Evolutionary conservation across 768 basidiomycete species (phyloP).

Genomic region (Macrolepiota dolichaula): DNA sequence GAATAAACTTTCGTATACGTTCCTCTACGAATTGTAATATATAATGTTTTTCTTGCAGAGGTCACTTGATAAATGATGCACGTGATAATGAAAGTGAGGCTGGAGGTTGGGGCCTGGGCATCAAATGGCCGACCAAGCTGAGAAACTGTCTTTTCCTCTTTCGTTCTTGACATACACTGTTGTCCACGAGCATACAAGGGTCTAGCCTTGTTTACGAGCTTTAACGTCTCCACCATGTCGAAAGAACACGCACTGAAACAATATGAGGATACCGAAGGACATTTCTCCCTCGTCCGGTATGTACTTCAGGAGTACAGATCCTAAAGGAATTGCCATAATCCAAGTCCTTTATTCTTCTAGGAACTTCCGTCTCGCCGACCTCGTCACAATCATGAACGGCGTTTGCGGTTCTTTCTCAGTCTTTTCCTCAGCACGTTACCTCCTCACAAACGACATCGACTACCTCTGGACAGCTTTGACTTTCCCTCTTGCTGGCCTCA

Average conservation of each 20-base stretch:
- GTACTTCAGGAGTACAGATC: constrained; percentile 16
- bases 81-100: constrained; percentile 10
- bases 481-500: constrained; percentile 88
- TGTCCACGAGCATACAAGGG: constrained; percentile 36
- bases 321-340: constrained; percentile 14
- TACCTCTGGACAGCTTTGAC: constrained; percentile 85
- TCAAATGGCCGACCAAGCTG: not conserved
- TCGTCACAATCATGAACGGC: constrained; percentile 98
- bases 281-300: constrained; percentile 96
- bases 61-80: not conserved
- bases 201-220: constrained; percentile 31
- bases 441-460: constrained; percentile 72
- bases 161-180: constrained; percentile 26
- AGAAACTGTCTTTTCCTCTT: constrained; percentile 1
- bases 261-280: constrained; percentile 87
- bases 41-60: no score
- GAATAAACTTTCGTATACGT: constrained; percentile 21
- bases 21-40: not conserved
- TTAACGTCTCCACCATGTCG: constrained; percentile 21
- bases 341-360: constrained; percentile 36
- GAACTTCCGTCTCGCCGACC: constrained; percentile 96
- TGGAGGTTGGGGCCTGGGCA: not conserved
- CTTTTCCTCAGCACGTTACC: constrained; percentile 89
- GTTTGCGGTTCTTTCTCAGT: constrained; percentile 96
- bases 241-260: constrained; percentile 60